Percentiles rank a stretch among this genome's conserved stretches.
phyloP scores from a whole-genome alignment of 441 rosid species.

The Bocquillonia castaneifolia region DNA sequence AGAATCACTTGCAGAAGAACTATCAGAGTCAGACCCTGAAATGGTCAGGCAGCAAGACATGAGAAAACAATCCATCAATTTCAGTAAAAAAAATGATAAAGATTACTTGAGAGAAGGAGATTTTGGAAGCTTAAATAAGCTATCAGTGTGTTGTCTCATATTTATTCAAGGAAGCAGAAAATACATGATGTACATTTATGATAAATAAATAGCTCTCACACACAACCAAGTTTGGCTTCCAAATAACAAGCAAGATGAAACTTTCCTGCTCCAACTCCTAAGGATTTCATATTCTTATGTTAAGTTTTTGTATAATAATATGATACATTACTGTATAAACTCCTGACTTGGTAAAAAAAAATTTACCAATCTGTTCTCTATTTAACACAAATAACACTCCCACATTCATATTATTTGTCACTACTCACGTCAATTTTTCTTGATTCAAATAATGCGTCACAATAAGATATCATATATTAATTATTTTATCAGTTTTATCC shows the following conservation, averaged over 20 bases:
- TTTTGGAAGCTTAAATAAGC: background rate
- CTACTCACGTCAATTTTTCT: too few species aligned
- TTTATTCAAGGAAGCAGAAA: background rate
- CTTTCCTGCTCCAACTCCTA: background rate
- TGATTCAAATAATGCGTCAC: too few species aligned
- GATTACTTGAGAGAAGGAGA: background rate
- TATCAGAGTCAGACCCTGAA: conserved; percentile 54
- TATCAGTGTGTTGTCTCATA: background rate
- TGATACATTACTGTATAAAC: background rate
- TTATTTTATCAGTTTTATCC: too few species aligned
- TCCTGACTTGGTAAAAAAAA: background rate
- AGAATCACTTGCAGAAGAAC: conserved; percentile 51
- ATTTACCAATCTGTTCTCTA: background rate
- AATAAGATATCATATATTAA: too few species aligned
- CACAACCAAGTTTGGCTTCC: background rate
- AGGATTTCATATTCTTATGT: background rate
- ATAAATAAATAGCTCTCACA: background rate
- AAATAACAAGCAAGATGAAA: background rate
- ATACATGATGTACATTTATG: background rate
- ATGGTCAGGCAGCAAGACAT: conserved; percentile 16
- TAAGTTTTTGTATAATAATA: background rate
- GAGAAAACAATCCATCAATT: background rate
- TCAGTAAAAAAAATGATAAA: background rate
- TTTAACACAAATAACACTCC: background rate
- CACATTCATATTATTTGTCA: too few species aligned